Conservation (phyloP, 768 basidiomycete genomes). For the Calocybe cyanea region DNA sequence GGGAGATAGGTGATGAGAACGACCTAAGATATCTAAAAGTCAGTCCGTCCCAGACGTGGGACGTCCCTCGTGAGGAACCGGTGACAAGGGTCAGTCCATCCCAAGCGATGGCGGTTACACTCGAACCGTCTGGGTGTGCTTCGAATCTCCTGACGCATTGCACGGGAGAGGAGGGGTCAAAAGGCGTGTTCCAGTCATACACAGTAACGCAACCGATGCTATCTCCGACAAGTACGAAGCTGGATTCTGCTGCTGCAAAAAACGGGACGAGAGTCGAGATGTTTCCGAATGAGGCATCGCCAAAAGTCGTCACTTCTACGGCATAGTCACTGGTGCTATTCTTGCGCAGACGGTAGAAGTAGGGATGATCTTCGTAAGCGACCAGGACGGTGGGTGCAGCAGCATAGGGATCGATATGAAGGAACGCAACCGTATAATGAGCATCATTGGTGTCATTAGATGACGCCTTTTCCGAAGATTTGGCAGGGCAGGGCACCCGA, state of each 20-base stretch:
- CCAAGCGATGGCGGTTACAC: constrained; percentile 61
- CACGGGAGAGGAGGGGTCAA: constrained; percentile 15
- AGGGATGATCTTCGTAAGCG: constrained; percentile 44
- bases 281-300: constrained; percentile 46
- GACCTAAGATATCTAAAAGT: constrained; percentile 54
- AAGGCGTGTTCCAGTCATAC: constrained; percentile 44
- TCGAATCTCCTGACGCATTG: constrained; percentile 48
- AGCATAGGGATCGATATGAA: constrained; percentile 26
- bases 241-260: constrained; percentile 35
- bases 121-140: constrained; percentile 57
- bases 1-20: constrained; percentile 46
- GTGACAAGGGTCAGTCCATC: constrained; percentile 57
- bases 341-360: constrained; percentile 45
- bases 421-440: constrained; percentile 7
- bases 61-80: constrained; percentile 60
- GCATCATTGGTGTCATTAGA: constrained; percentile 14
- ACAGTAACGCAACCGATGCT: constrained; percentile 59
- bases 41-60: constrained; percentile 63
- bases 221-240: constrained; percentile 64
- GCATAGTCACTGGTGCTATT: constrained; percentile 23
- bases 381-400: constrained; percentile 39
- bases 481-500: constrained; percentile 33
- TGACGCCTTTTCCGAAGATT: constrained; percentile 3
- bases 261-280: constrained; percentile 50
- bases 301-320: constrained; percentile 40